Conservation (phyloP, 192 early-diverging fungal species). For the Coemansia sp. region DNA sequence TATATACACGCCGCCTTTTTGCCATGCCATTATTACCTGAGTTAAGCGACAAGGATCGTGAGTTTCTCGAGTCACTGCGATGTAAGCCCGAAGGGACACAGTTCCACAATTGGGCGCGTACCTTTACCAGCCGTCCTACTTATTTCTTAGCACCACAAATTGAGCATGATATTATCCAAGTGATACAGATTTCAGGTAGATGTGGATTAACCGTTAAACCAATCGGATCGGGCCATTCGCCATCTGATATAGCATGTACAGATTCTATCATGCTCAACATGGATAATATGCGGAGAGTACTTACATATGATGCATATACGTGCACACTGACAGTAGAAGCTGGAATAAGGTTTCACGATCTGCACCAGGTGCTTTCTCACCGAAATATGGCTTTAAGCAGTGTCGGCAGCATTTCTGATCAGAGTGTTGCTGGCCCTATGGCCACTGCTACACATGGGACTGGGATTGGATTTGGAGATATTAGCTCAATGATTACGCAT, state of each 20-base stretch:
- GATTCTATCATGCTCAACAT: slow-evolving; percentile 67
- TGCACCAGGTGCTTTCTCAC: slow-evolving; percentile 58
- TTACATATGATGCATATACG: slow-evolving; percentile 51
- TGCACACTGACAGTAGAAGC: slow-evolving; percentile 62
- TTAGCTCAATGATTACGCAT: slow-evolving; percentile 57
- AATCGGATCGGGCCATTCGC: slow-evolving; percentile 71
- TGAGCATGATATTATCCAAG: slow-evolving; percentile 62
- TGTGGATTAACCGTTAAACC: slow-evolving; percentile 59
- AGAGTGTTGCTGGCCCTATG: slow-evolving; percentile 69
- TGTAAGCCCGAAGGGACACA: slow-evolving; percentile 9
- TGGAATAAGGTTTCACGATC: slow-evolving; percentile 62
- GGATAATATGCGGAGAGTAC: slow-evolving; percentile 59
- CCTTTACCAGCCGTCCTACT: slow-evolving; percentile 58
- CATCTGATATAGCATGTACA: slow-evolving; percentile 71
- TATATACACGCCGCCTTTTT: background rate
- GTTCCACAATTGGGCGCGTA: slow-evolving; percentile 71
- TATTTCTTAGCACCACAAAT: slow-evolving; percentile 61
- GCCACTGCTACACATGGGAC: slow-evolving; percentile 74
- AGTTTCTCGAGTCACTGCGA: slow-evolving; percentile 23
- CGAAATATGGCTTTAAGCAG: slow-evolving; percentile 64
- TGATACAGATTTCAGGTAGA: slow-evolving; percentile 39
- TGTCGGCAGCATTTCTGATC: slow-evolving; percentile 74
- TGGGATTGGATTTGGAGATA: slow-evolving; percentile 60
- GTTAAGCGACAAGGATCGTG: slow-evolving; percentile 14
- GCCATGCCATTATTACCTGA: background rate